phyloP scores from a whole-genome alignment of 441 rosid genomes.

The Erodium trifolium region DNA sequence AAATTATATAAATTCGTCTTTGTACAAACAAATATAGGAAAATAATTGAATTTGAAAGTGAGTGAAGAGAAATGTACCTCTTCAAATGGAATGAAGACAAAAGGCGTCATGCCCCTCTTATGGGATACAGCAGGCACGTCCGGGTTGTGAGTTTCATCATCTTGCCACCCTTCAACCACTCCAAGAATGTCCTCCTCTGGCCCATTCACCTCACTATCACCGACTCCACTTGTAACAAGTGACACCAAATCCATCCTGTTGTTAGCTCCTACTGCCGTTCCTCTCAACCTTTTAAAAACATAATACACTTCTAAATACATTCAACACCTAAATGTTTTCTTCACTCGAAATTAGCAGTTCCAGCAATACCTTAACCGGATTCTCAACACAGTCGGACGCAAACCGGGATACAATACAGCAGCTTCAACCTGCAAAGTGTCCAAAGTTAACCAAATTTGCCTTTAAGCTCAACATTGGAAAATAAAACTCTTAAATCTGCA shows the following conservation, averaged over 20 bases:
- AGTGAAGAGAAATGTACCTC: constrained; percentile 36
- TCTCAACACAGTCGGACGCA: constrained; percentile 67
- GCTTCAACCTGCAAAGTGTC: constrained; percentile 62
- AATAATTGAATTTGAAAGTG: no score
- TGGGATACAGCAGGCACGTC: constrained; percentile 74
- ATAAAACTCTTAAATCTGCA: constrained; percentile 4
- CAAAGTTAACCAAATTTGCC: background rate
- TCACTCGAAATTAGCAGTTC: no score
- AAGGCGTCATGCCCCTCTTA: constrained; percentile 77
- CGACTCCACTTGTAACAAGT: constrained; percentile 72
- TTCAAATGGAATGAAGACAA: constrained; percentile 78
- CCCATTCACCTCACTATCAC: constrained; percentile 42
- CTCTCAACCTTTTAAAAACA: constrained; percentile 46
- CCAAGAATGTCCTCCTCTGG: constrained; percentile 67
- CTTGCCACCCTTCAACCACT: constrained; percentile 60
- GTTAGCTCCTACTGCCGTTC: constrained; percentile 68
- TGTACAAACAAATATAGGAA: no score
- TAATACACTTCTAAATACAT: background rate
- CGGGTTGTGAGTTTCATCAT: constrained; percentile 70
- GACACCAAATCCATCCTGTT: constrained; percentile 83
- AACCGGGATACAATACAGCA: constrained; percentile 70
- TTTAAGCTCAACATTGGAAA: background rate
- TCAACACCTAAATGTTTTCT: no score
- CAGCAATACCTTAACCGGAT: constrained; percentile 58
- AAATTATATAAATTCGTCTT: background rate